Conservation (phyloP, 345 rosid genomes). For the Gossypium arboreum region DNA sequence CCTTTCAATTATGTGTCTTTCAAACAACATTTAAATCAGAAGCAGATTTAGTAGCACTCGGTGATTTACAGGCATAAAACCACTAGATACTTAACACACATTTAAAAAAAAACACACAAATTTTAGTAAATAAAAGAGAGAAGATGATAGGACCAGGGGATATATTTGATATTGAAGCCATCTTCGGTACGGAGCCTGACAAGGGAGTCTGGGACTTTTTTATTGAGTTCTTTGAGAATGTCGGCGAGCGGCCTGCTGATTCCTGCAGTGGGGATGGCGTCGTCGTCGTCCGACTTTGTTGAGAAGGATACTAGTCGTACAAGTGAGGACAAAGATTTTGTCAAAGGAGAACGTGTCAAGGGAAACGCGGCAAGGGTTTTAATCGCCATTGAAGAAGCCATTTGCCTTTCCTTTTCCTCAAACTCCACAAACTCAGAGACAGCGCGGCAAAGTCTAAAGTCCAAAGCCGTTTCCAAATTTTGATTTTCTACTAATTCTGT, state of each 20-base stretch:
- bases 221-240: conserved; percentile 73
- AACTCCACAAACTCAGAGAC: background rate
- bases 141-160: conserved; percentile 55
- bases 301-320: conserved; percentile 7
- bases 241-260: conserved; percentile 64
- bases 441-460: background rate
- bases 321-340: conserved; percentile 3
- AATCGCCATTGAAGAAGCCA: conserved; percentile 22
- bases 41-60: background rate
- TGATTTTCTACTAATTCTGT: too few species aligned
- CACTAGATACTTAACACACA: background rate
- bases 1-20: background rate
- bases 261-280: conserved; percentile 54
- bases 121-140: background rate
- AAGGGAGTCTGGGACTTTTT: conserved; percentile 67
- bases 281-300: conserved; percentile 16
- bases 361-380: conserved; percentile 14
- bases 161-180: conserved; percentile 58
- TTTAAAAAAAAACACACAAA: background rate
- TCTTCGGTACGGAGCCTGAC: conserved; percentile 51
- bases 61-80: background rate
- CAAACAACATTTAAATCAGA: background rate
- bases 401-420: background rate
- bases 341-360: background rate
- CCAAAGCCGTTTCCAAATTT: background rate